A percentile compares a stretch with the other conserved stretches of the same genome.
These are phyloP conservation scores for Trichosphaerium sp. DNA, from an alignment of 78 protist species.

Conservation along the genomic window DNA sequence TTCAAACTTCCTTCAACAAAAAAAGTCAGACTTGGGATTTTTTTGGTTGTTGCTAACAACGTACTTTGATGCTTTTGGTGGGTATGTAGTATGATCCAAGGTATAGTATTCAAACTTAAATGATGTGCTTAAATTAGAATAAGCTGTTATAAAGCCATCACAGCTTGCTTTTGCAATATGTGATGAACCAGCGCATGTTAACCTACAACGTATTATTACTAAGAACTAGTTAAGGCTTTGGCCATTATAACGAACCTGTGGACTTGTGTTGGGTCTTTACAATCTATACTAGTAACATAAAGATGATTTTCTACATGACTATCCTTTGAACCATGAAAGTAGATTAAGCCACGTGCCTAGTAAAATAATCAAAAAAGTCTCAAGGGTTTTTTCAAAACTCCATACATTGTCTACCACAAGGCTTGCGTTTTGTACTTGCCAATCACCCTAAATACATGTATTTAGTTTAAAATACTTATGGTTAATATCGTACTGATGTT, in stretches of 20 bases:
- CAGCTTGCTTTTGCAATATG: too few species aligned
- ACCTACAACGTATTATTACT: too few species aligned
- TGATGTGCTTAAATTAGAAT: not conserved
- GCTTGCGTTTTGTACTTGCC: not conserved
- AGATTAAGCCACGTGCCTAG: constrained; percentile 12
- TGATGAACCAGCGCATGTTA: too few species aligned
- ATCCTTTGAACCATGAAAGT: constrained; percentile 21
- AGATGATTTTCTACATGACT: constrained; percentile 19
- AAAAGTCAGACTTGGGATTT: too few species aligned
- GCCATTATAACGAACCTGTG: constrained; percentile 10
- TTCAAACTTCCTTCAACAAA: too few species aligned
- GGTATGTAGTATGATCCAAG: not conserved
- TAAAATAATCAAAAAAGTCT: too few species aligned
- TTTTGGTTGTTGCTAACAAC: not conserved
- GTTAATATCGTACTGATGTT: not conserved
- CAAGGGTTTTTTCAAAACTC: too few species aligned
- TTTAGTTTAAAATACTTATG: not conserved
- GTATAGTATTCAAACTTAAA: not conserved
- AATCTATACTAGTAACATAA: constrained; percentile 24
- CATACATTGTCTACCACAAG: constrained; percentile 13
- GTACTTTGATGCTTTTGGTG: not conserved
- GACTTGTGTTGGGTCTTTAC: not conserved
- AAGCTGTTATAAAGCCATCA: constrained; percentile 7
- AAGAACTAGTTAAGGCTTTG: not conserved
- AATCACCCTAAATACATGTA: not conserved